Conservation (phyloP, 139 green algal species). For the Nannochloris sp. region DNA sequence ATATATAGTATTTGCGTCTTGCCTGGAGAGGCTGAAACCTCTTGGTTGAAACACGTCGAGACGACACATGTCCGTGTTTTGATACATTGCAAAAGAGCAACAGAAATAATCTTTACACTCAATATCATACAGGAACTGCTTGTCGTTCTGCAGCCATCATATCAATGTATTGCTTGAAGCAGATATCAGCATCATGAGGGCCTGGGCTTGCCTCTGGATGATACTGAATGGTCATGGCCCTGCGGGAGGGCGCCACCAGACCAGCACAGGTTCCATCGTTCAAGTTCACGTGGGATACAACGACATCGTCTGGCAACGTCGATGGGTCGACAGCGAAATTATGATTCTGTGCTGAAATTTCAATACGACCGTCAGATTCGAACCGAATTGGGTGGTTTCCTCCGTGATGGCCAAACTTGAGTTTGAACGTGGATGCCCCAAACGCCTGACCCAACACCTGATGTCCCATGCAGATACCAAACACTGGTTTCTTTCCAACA, state of each 20-base stretch:
- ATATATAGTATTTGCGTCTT: no score
- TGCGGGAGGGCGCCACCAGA: constrained; percentile 29
- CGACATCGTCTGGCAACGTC: constrained; percentile 73
- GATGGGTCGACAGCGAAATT: constrained; percentile 97
- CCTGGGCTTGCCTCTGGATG: constrained; percentile 95
- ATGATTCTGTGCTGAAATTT: constrained; percentile 95
- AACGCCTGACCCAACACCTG: constrained; percentile 97
- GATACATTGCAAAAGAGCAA: not conserved
- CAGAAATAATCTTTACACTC: not conserved
- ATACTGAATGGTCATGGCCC: constrained; percentile 97
- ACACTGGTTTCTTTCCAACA: constrained; percentile 92
- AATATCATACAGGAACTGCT: constrained; percentile 14
- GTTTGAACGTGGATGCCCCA: constrained; percentile 95
- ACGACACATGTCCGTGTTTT: no score
- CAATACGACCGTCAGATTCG: constrained; percentile 42
- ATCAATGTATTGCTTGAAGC: constrained; percentile 80
- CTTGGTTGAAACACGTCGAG: no score
- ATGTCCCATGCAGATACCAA: constrained; percentile 99
- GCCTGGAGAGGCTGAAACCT: no score
- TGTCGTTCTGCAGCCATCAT: constrained; percentile 55
- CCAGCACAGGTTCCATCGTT: constrained; percentile 98
- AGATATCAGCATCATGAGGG: constrained; percentile 93
- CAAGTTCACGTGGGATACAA: constrained; percentile 94
- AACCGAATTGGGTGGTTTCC: constrained; percentile 96
- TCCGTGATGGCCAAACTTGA: constrained; percentile 98